These are phyloP conservation scores for Salix suchowensis DNA, from an alignment of 345 rosid genomes.

Conservation along the genomic window DNA sequence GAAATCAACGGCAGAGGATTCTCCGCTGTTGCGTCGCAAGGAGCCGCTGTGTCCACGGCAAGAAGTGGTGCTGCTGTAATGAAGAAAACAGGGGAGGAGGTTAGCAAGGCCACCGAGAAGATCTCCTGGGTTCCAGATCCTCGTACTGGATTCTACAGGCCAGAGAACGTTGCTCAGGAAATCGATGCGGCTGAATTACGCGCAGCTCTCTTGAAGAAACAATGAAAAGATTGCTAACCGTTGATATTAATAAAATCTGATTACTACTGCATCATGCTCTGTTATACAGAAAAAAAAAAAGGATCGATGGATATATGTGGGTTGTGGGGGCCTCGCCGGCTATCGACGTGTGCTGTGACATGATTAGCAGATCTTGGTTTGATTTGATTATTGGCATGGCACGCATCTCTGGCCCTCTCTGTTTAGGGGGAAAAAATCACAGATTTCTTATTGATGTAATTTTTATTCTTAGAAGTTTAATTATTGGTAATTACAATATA, in stretches of 20 bases:
- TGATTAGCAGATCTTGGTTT: background rate
- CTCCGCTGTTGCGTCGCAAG: slow-evolving; percentile 8
- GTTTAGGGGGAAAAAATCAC: background rate
- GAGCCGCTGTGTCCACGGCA: slow-evolving; percentile 19
- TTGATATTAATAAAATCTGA: background rate
- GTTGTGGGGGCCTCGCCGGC: background rate
- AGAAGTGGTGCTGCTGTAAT: slow-evolving; percentile 15
- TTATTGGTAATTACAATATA: background rate
- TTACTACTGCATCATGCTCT: background rate
- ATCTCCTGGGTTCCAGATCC: slow-evolving; percentile 84
- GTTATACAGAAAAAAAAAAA: background rate
- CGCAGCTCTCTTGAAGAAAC: slow-evolving; percentile 55
- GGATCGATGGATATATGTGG: background rate
- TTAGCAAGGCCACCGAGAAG: slow-evolving; percentile 36
- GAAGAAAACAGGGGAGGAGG: slow-evolving; percentile 52
- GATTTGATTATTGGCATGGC: background rate
- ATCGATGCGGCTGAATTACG: slow-evolving; percentile 67
- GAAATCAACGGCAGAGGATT: slow-evolving; percentile 16
- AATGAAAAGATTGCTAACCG: background rate
- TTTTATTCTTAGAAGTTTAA: background rate
- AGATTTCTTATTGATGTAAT: background rate
- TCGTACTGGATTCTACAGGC: slow-evolving; percentile 75
- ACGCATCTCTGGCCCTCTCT: background rate
- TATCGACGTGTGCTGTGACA: background rate
- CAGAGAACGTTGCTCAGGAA: slow-evolving; percentile 58